Base-by-base conservation (phyloP, 371 early-diverging fungal genomes). In the Rhizopus microsporus region DNA sequence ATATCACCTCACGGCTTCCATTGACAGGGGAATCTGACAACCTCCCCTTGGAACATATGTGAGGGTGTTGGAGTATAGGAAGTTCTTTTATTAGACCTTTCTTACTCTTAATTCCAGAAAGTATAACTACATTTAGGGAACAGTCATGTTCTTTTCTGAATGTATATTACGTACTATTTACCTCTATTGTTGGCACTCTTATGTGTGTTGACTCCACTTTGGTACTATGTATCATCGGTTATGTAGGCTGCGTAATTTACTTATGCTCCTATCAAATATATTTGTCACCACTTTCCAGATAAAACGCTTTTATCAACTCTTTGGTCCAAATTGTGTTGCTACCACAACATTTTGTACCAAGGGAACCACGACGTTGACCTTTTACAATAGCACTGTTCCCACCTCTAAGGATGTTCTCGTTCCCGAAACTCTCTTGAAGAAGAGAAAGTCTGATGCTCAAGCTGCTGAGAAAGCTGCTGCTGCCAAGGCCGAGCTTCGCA, bases 351-450 rank as follows among this genome's bases (percentile, higher is more conserved):
- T 45, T 38, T 60, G 39, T 58, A 23, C 23, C 23, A 23, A 23
- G 23, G 2, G 23, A 23, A 23, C 23, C 23, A 23, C 2, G 23
- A 23, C 23, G 51, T 57, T 46, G 37, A 17, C 30, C 35, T 31
- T 43, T 45, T 48, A 47, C 8, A 39, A 54, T 69, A 81, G 80
- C 67, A 78, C 69, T 68, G 83, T 80, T 54, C 82, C 85, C 64
- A 77, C 86, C 71, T 72, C 75, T 66, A 76, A 84, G 56, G 82
- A 88, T 63, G 81, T 90, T 56, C 87, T 87, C 72, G 88, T 87
- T 63, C 98, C 98, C 73, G 97, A 97, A 86, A 93, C 97, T 57
- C 87, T 96, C 68, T 85, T 98, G 78, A 97, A 97, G 89, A 96
- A 96, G 93, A 88, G 93, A 72, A 94, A 94, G 88, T 71, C 87